These are phyloP conservation scores for Candida schatavii DNA, from an alignment of 805 yeast genomes.

Conservation along the genomic window DNA sequence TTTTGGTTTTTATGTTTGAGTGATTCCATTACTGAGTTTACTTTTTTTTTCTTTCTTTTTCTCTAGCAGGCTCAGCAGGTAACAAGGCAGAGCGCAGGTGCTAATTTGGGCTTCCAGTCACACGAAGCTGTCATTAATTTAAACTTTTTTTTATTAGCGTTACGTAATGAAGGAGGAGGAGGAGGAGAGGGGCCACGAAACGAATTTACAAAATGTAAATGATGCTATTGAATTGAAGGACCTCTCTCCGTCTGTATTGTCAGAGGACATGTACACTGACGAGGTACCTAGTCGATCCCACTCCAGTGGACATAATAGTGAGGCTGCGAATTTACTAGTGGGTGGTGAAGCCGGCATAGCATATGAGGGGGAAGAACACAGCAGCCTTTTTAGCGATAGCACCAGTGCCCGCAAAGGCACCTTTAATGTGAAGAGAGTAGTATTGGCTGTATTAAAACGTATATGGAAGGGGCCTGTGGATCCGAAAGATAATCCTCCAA, in stretches of 20 bases:
- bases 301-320: background rate
- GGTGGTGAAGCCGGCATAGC: background rate
- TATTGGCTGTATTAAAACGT: constrained; percentile 2
- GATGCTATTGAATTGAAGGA: background rate
- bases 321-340: background rate
- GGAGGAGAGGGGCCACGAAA: too few species aligned
- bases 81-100: background rate
- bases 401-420: background rate
- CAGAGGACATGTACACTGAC: background rate
- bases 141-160: background rate
- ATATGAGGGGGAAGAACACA: too few species aligned
- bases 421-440: background rate
- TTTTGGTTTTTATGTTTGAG: background rate
- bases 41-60: constrained; percentile 4
- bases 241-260: background rate
- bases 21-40: too few species aligned
- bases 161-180: background rate
- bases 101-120: background rate
- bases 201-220: background rate
- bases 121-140: background rate
- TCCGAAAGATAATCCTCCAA: constrained; percentile 49
- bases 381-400: too few species aligned
- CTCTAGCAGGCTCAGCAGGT: constrained; percentile 3
- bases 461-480: constrained; percentile 58
- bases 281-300: background rate